These are phyloP conservation scores for Fusarium sp. DNA, from an alignment of 2,329 filamentous ascomycete species.

Conservation along the genomic window DNA sequence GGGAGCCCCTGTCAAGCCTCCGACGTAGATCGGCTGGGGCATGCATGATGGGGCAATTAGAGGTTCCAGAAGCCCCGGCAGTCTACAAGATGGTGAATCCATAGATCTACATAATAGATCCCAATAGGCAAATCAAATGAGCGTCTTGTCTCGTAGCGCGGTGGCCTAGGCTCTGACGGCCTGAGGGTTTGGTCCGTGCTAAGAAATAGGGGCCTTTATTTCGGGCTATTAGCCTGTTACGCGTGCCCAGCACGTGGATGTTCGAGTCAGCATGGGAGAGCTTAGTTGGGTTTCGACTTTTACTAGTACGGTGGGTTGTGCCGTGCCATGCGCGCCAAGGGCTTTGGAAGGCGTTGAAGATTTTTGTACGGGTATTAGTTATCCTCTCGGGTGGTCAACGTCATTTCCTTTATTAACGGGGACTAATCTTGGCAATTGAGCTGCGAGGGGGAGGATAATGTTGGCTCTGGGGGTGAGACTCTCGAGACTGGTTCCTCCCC, in stretches of 20 bases:
- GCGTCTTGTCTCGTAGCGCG: background rate
- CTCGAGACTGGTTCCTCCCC: too few species aligned
- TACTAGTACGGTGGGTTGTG: background rate
- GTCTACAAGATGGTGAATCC: background rate
- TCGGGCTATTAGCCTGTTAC: background rate
- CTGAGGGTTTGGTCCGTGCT: background rate
- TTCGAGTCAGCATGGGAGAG: background rate
- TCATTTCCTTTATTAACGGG: background rate
- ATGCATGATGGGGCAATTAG: background rate
- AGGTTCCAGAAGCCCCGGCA: background rate
- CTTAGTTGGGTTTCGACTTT: background rate
- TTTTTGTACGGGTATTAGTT: background rate
- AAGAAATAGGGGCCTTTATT: background rate
- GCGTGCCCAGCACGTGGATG: background rate
- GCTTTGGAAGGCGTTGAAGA: background rate
- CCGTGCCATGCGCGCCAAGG: background rate
- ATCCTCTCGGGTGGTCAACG: background rate
- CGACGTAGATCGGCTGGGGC: background rate
- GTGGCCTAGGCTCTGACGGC: background rate
- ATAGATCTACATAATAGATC: slow-evolving; percentile 1
- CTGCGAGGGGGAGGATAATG: background rate
- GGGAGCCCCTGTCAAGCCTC: background rate
- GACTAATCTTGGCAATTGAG: background rate
- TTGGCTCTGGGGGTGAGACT: background rate
- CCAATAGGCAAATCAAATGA: background rate